phyloP scores from a whole-genome alignment of 768 basidiomycete genomes.

The Podaxis sp. region DNA sequence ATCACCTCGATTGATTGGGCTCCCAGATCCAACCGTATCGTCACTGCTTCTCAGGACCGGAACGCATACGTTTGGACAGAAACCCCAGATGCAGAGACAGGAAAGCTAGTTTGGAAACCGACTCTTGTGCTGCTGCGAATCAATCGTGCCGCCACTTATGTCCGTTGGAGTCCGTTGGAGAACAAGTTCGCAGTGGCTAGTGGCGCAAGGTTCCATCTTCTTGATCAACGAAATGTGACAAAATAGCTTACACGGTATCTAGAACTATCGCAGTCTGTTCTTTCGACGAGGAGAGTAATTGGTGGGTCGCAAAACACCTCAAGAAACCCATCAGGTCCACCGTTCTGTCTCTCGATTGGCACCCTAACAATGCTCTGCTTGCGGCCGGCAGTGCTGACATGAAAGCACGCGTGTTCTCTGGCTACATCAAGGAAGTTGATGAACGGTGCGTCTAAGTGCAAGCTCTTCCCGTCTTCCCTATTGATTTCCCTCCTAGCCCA shows the following conservation, averaged over 20 bases:
- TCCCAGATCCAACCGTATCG: constrained; percentile 93
- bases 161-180: constrained; percentile 95
- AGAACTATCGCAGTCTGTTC: constrained; percentile 96
- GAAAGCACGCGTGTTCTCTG: constrained; percentile 97
- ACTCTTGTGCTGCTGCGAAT: constrained; percentile 94
- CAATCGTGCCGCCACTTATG: constrained; percentile 94
- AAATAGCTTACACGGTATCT: constrained; percentile 8
- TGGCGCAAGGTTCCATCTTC: constrained; percentile 74
- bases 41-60: constrained; percentile 97
- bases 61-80: constrained; percentile 99
- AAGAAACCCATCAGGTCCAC: constrained; percentile 98
- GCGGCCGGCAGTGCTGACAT: constrained; percentile 98
- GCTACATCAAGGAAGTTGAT: constrained; percentile 98
- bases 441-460: constrained; percentile 58
- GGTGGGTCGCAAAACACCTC: constrained; percentile 97
- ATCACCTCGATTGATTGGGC: constrained; percentile 99
- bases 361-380: constrained; percentile 96
- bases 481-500: constrained; percentile 52
- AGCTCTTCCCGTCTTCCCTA: not conserved
- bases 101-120: constrained; percentile 84
- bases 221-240: not conserved
- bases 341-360: constrained; percentile 94
- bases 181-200: constrained; percentile 99
- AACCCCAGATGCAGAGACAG: constrained; percentile 69
- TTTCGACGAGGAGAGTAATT: constrained; percentile 96